Evolutionary conservation across 768 basidiomycete genomes (phyloP).

Genomic region (Leucocoprinus birnbaumii): DNA sequence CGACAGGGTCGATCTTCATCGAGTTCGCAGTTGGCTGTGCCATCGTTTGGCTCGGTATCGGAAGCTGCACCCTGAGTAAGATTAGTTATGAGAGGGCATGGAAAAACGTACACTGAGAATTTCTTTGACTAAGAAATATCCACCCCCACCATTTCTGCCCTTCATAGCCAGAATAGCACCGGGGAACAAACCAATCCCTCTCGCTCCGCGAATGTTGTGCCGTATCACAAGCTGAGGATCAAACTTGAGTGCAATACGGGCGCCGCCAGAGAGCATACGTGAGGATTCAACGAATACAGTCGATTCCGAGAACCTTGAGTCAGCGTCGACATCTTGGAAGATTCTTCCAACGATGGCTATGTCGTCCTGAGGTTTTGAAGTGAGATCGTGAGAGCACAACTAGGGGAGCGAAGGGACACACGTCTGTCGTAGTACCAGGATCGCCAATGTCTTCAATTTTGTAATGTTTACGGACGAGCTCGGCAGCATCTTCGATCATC

Average conservation of each 20-base stretch:
- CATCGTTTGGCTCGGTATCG: conserved; percentile 49
- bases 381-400: neutral
- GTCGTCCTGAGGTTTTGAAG: conserved; percentile 52
- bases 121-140: conserved; percentile 81
- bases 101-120: conserved; percentile 63
- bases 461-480: conserved; percentile 70
- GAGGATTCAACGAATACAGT: conserved; percentile 83
- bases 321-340: conserved; percentile 62
- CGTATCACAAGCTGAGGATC: conserved; percentile 63
- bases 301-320: conserved; percentile 69
- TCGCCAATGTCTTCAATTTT: conserved; percentile 74
- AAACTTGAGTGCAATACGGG: conserved; percentile 70
- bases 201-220: conserved; percentile 57
- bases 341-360: conserved; percentile 74
- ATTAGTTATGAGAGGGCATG: neutral
- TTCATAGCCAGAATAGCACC: conserved; percentile 84
- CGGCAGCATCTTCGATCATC: conserved; percentile 83
- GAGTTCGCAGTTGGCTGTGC: conserved; percentile 20
- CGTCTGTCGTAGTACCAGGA: conserved; percentile 46
- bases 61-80: conserved; percentile 43
- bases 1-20: conserved; percentile 33
- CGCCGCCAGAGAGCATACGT: conserved; percentile 65
- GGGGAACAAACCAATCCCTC: conserved; percentile 77
- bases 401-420: conserved; percentile 21
- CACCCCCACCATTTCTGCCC: conserved; percentile 90